Evolutionary conservation across 768 basidiomycete species (phyloP), one percentile per base, ranked within the genome.

Genomic region (Tricholoma furcatifolium): DNA sequence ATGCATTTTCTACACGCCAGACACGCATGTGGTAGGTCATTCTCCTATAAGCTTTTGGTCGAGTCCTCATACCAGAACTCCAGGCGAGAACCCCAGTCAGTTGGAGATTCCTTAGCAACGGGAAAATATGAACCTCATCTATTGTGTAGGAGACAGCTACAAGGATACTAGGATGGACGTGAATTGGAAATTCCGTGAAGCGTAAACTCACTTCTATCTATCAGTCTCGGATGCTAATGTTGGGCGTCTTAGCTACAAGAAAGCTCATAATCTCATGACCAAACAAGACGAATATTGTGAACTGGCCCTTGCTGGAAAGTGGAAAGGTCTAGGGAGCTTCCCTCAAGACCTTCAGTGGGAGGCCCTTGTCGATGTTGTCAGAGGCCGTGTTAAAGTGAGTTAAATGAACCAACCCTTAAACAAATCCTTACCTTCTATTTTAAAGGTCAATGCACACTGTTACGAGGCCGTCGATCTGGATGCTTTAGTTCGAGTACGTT

Each of bases 281-380:
- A 64, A 74, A 24, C 91, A 91, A 57, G 88, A 93, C 63, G 76
- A 74, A 30, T 91, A 79, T 63, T 91, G 88, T 61, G 62, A 71
- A 2, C 69, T 73, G 39, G 83, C 76, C 3, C 55, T 76, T 9
- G 61, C 70, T 4, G 74, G 77, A 3, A 64, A 78, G n/a, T 81
- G 79, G 80, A 63, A 68, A 0, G 72, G 70, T 7, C 67, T 84
- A 38, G 79, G 73, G 47, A 78, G 77, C 24, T 88, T 87, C 64
- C 88, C 89, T 0, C 79, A 88, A 42, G 80, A 80, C 42, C 72
- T 91, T 14, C 80, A 89, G 61, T 90, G 87, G 88, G 88, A 91
- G 62, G 79, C 87, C 1, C 70, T 91, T 18, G 85, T 88, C 0
- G 88, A 91, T 62, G 87, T 91, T 1, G 67, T 93, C 6, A 74